phyloP scores from a whole-genome alignment of 257 asterid genomes.

The Plantago ovata region DNA sequence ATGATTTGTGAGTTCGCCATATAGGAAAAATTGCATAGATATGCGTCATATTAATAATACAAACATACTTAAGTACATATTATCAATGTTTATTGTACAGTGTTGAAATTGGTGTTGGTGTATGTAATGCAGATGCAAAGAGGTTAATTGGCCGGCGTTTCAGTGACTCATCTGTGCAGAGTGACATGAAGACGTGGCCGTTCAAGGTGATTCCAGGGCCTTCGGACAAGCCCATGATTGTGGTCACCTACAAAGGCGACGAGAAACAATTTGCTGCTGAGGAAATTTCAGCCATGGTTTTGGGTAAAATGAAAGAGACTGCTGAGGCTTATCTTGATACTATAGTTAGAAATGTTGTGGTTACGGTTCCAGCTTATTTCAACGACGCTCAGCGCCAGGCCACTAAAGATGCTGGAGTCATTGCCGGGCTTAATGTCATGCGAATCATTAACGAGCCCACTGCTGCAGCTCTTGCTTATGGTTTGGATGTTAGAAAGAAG shows the following conservation, averaged over 20 bases:
- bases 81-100: no score
- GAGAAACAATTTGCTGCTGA: no score
- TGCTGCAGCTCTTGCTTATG: neutral
- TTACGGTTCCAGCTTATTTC: neutral
- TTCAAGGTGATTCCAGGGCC: neutral
- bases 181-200: neutral
- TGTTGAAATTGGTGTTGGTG: no score
- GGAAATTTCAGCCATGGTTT: neutral
- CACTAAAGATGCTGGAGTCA: no score
- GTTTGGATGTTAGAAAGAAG: neutral
- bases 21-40: no score
- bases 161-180: neutral
- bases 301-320: neutral
- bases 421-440: neutral
- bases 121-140: no score
- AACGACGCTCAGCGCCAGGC: neutral
- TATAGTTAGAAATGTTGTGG: neutral
- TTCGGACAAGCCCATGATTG: neutral
- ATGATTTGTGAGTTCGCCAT: no score
- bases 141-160: no score
- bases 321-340: neutral
- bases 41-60: no score
- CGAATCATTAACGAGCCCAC: neutral
- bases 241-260: neutral
- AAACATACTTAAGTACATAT: no score